Evolutionary conservation across 106 monocot species (phyloP).

Genomic region (Platanthera zijinensis): DNA sequence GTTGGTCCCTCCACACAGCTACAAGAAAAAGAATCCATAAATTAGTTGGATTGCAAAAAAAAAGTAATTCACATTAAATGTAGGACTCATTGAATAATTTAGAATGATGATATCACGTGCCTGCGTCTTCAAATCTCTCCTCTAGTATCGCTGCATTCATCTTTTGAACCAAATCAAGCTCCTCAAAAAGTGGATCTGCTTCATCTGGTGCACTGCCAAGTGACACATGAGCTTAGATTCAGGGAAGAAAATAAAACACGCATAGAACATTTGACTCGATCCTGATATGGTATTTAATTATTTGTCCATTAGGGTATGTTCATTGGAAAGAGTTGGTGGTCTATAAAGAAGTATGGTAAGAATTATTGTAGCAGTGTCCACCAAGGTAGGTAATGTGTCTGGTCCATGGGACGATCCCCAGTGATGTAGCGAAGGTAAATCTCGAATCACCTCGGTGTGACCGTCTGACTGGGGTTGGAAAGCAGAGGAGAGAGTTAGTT

Average conservation of each 20-base stretch:
- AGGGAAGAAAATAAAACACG: not conserved
- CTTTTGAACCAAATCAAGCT: constrained; percentile 48
- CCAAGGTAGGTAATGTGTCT: too few species aligned
- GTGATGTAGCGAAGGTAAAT: too few species aligned
- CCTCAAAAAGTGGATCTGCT: constrained; percentile 39
- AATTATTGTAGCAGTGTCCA: too few species aligned
- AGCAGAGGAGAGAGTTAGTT: too few species aligned
- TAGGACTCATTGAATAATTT: not conserved
- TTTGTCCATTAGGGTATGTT: too few species aligned
- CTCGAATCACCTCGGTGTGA: too few species aligned
- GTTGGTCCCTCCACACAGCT: constrained; percentile 41
- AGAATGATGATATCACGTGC: constrained; percentile 12
- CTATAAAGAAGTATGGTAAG: too few species aligned
- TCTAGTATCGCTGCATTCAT: constrained; percentile 36
- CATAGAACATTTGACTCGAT: too few species aligned
- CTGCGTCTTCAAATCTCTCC: constrained; percentile 66
- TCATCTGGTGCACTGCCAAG: constrained; percentile 51
- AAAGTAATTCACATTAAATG: not conserved
- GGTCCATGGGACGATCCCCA: too few species aligned
- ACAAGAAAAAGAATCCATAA: not conserved
- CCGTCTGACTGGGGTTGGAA: too few species aligned
- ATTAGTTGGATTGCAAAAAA: not conserved
- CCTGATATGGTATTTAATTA: too few species aligned
- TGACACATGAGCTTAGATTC: not conserved
- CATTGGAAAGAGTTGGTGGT: too few species aligned